Conservation (phyloP, 768 basidiomycete genomes). For the Hortiboletus flavorubellus region DNA sequence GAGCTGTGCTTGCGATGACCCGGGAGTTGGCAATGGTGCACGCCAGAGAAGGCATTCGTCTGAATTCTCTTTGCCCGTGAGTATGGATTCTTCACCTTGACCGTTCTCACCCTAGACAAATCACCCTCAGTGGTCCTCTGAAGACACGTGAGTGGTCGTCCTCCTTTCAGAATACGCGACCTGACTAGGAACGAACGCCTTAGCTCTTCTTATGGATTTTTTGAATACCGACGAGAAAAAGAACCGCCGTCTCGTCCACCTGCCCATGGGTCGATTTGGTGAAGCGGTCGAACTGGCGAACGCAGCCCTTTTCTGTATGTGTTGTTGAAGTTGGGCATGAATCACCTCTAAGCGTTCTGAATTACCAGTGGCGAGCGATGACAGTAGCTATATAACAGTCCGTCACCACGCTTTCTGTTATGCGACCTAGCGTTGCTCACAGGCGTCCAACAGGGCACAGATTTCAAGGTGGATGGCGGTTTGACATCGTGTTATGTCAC, state of each 20-base stretch:
- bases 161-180: background rate
- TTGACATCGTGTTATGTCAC: conserved; percentile 92
- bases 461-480: conserved; percentile 96
- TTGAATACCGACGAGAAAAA: conserved; percentile 94
- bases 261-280: conserved; percentile 97
- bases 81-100: conserved; percentile 28
- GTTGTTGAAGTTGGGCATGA: background rate
- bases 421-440: conserved; percentile 2
- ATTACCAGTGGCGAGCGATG: conserved; percentile 78
- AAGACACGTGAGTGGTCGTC: conserved; percentile 74
- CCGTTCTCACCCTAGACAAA: conserved; percentile 2
- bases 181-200: background rate
- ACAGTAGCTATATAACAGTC: conserved; percentile 95
- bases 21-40: conserved; percentile 98
- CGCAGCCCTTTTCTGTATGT: conserved; percentile 89
- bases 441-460: conserved; percentile 57
- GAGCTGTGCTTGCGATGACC: conserved; percentile 98
- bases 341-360: conserved; percentile 3
- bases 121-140: conserved; percentile 71
- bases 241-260: conserved; percentile 82
- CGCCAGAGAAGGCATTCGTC: conserved; percentile 92
- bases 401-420: conserved; percentile 23
- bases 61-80: conserved; percentile 96
- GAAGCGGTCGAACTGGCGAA: conserved; percentile 95
- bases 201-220: conserved; percentile 97